A percentile compares a stretch with the other conserved stretches of the same genome.
phyloP scores from a whole-genome alignment of 805 yeast species.

The Candida railenensis region DNA sequence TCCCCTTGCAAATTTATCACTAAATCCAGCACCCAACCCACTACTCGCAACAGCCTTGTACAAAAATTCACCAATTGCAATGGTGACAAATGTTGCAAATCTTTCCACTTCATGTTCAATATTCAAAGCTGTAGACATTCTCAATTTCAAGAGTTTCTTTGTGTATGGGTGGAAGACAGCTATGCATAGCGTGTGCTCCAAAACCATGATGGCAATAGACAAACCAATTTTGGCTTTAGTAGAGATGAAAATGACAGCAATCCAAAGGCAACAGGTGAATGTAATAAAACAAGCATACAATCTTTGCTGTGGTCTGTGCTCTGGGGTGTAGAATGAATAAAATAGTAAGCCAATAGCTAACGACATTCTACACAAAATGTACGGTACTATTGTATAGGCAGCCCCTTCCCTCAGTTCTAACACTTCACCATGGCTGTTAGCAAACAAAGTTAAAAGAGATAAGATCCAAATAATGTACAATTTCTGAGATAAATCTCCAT shows the following conservation, averaged over 20 bases:
- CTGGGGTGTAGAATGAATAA: slow-evolving; percentile 46
- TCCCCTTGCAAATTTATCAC: slow-evolving; percentile 46
- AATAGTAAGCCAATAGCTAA: slow-evolving; percentile 27
- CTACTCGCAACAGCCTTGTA: slow-evolving; percentile 50
- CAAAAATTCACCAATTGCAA: slow-evolving; percentile 65
- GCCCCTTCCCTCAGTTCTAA: slow-evolving; percentile 36
- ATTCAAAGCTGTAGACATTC: slow-evolving; percentile 46
- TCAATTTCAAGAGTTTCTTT: slow-evolving; percentile 23
- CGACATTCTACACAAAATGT: slow-evolving; percentile 46
- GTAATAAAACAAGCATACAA: slow-evolving; percentile 32
- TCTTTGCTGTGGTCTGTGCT: slow-evolving; percentile 52
- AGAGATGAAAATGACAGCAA: slow-evolving; percentile 48
- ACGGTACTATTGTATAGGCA: slow-evolving; percentile 47
- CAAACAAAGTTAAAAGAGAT: slow-evolving; percentile 47
- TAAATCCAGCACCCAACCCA: slow-evolving; percentile 49
- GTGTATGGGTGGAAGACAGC: slow-evolving; percentile 44
- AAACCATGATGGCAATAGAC: slow-evolving; percentile 34
- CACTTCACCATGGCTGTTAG: slow-evolving; percentile 45
- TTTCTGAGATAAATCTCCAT: slow-evolving; percentile 57
- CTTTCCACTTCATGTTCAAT: slow-evolving; percentile 70
- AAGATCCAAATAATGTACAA: slow-evolving; percentile 56
- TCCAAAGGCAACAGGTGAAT: slow-evolving; percentile 45
- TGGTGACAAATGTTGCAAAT: slow-evolving; percentile 54
- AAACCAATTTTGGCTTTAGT: slow-evolving; percentile 46
- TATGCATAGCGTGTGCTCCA: slow-evolving; percentile 41